phyloP scores from a whole-genome alignment of 495 filamentous ascomycete species.

The Tuber calosporum region DNA sequence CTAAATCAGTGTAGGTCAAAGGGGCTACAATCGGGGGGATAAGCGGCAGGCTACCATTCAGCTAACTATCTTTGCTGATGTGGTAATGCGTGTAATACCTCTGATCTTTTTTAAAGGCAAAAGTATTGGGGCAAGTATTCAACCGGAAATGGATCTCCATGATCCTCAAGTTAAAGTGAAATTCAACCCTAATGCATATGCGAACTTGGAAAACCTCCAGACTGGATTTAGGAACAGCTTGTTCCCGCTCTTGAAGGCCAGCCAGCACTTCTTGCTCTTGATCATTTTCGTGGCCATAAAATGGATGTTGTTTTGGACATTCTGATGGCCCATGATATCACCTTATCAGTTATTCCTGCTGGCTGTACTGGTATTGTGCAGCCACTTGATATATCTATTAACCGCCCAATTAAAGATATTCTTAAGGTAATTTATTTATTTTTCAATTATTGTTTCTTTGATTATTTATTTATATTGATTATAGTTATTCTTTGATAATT shows the following conservation, averaged over 20 bases:
- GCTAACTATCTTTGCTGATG: conserved; percentile 11
- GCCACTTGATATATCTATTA: conserved; percentile 6
- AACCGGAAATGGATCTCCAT: neutral
- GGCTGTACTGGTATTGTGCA: conserved; percentile 3
- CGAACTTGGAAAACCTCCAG: too few relatives aligned
- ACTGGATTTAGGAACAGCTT: neutral
- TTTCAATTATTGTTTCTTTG: too few relatives aligned
- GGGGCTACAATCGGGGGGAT: neutral
- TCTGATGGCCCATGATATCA: neutral
- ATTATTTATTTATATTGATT: too few relatives aligned
- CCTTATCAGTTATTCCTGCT: conserved; percentile 2
- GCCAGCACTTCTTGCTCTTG: neutral
- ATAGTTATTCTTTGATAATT: too few relatives aligned
- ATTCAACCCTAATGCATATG: conserved; percentile 6
- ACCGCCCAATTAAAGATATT: too few relatives aligned
- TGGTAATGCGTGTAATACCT: neutral
- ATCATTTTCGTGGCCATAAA: neutral
- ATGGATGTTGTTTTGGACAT: neutral
- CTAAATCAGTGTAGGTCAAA: conserved; percentile 5
- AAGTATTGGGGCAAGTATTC: conserved; percentile 3
- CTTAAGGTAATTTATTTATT: too few relatives aligned
- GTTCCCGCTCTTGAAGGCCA: neutral
- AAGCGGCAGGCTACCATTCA: conserved; percentile 7
- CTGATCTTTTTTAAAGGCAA: conserved; percentile 6
- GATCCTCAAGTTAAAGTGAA: conserved; percentile 4